Evolutionary conservation across 1,139 yeast species (phyloP).

Genomic region (Meyerozyma guilliermondii): DNA sequence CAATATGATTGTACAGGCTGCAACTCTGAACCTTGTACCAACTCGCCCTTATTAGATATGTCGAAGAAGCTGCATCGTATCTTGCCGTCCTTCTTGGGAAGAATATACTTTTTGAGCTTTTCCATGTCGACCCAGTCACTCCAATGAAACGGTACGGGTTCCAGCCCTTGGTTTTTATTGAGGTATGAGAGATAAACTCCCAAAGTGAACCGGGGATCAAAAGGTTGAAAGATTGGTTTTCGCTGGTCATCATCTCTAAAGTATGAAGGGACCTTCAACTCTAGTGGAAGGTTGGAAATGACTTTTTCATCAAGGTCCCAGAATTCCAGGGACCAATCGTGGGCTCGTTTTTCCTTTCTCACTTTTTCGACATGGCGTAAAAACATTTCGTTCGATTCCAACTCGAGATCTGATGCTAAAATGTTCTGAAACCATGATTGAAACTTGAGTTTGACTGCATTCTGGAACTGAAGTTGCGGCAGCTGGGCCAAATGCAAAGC

Average conservation of each 20-base stretch:
- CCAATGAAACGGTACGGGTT: slow-evolving; percentile 33
- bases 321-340: slow-evolving; percentile 18
- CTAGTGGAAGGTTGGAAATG: slow-evolving; percentile 11
- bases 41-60: slow-evolving; percentile 10
- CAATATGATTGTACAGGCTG: slow-evolving; percentile 20
- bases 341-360: slow-evolving; percentile 11
- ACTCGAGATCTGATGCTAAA: slow-evolving; percentile 13
- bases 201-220: slow-evolving; percentile 21
- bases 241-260: slow-evolving; percentile 9
- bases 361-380: slow-evolving; percentile 10
- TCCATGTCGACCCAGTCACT: slow-evolving; percentile 38
- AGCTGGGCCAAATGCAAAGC: not conserved
- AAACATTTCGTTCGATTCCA: slow-evolving; percentile 18
- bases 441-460: slow-evolving; percentile 14
- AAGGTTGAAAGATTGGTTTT: slow-evolving; percentile 14
- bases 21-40: slow-evolving; percentile 13
- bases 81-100: slow-evolving; percentile 9
- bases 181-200: slow-evolving; percentile 11
- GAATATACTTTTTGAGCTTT: slow-evolving; percentile 21
- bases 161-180: not conserved
- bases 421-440: slow-evolving; percentile 16
- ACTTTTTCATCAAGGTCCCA: slow-evolving; percentile 21
- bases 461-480: slow-evolving; percentile 4
- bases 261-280: slow-evolving; percentile 15
- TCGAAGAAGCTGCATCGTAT: slow-evolving; percentile 4